Evolutionary conservation across 2,329 filamentous ascomycete species (phyloP), one percentile per base, ranked within the genome.

Genomic region (Botrytis byssoidea): DNA sequence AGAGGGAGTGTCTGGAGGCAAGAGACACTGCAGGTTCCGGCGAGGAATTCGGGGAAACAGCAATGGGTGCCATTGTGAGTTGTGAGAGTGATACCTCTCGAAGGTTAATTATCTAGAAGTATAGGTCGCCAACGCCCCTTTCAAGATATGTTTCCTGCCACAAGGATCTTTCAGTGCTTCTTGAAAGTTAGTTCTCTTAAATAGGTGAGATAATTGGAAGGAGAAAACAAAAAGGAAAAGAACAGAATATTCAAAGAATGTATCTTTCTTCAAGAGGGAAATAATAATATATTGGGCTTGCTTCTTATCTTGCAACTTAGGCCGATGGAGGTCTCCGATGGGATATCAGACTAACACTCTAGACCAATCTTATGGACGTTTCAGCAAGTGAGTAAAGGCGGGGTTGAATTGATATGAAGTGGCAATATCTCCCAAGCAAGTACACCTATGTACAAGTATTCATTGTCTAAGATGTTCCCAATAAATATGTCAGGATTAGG

Each of bases 21-120:
- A 51, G 57, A 9, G 77, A 75, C 32, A 78, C 76, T 14, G 79
- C 81, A 25, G 82, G 76, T 35, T 81, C 74, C 9, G 81, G 78
- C 4, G 46, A 57, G 22, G 20, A 76, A 76, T 86, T 83, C 37
- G 87, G 85, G 37, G 87, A 86, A 76, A 89, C 80, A 77, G 87
- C 87, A 75, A 82, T 86, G 18, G 89, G 88, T 63, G 88, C 86
- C 89, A 90, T 90, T n/a, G 32, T 71, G 44, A 42, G n/a, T 18
- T 61, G 22, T 25, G 22, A 44, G 57, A 48, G 9, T 42, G 66
- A 42, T 42, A n/a, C 4, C 55, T 55, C 29, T 42, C 25, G 9
- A 37, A 6, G 40, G 5, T 55, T 14, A 8, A 42, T 42, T 57
- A 25, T 68, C 5, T 37, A 67, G 16, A 35, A 22, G 42, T 68